These are phyloP conservation scores for Gossypium mustelinum DNA, from an alignment of 345 rosid species.

Conservation along the genomic window DNA sequence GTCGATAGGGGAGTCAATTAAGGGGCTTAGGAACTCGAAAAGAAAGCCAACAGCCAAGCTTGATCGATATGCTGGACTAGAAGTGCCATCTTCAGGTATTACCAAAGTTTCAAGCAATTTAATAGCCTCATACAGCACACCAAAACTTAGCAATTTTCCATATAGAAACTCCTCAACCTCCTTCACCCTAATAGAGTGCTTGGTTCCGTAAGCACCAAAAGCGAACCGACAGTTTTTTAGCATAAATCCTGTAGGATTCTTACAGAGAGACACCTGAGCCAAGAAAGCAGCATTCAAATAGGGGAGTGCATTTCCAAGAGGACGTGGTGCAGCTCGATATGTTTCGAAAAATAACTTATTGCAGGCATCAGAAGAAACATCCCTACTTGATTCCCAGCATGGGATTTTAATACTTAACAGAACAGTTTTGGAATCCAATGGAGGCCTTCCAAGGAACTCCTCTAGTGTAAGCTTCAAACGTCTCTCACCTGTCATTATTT, in stretches of 20 bases:
- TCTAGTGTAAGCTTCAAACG: conserved; percentile 39
- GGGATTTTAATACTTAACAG: conserved; percentile 55
- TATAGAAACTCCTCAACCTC: conserved; percentile 48
- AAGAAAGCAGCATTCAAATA: conserved; percentile 72
- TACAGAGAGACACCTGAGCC: conserved; percentile 43
- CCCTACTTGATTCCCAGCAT: conserved; percentile 24
- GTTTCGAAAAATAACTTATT: conserved; percentile 50
- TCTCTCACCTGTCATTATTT: conserved; percentile 25
- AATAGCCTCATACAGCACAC: conserved; percentile 53
- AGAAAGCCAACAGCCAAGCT: conserved; percentile 77
- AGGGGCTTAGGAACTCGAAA: conserved; percentile 54
- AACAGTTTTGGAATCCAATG: conserved; percentile 40
- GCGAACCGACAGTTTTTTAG: conserved; percentile 53
- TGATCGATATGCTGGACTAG: conserved; percentile 43
- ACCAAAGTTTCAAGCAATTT: conserved; percentile 40
- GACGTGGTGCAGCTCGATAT: conserved; percentile 73
- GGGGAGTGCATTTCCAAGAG: conserved; percentile 77
- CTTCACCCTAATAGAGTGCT: conserved; percentile 58
- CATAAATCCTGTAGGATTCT: conserved; percentile 27
- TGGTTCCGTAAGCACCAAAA: conserved; percentile 74
- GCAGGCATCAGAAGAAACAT: conserved; percentile 21
- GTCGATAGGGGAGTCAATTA: conserved; percentile 20
- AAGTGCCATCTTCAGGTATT: conserved; percentile 49
- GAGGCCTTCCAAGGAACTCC: conserved; percentile 57
- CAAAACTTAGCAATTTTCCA: conserved; percentile 49